Evolutionary conservation across 768 basidiomycete genomes (phyloP), one percentile per base, ranked within the genome.

Genomic region (Phanerodontia chrysosporium): DNA sequence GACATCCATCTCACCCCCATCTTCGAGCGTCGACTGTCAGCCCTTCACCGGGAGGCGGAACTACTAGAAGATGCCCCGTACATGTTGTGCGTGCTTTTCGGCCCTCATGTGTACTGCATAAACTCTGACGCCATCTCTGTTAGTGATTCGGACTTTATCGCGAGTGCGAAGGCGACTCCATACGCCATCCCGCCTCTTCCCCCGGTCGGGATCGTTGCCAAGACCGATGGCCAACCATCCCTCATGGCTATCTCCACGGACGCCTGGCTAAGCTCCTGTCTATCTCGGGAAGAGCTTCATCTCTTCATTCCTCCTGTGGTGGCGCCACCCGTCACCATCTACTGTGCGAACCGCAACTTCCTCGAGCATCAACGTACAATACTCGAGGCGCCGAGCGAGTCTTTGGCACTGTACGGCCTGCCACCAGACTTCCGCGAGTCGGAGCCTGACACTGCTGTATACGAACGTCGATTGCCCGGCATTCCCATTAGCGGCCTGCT

Each of bases 301-400:
- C 97, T 94, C 87, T 92, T 87, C 72, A 78, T 91, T 18, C 92
- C 92, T n/a, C 77, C 86, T 9, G 94, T 78, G 8, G 82, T 93
- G 30, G 96, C 96, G 0, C 96, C 96, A 3, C 83, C 91, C 0
- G 88, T 97, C 60, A 70, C 82, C 27, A 74, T 90, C 60, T 78
- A 84, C 62, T 92, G 88, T 67, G 80, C 83, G 42, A 83, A 92
- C 69, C 85, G 93, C 48, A 81, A 86, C 6, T 97, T 92, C 75
- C 67, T 90, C 30, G 91, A 96, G 67, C 76, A 77, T 39, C 86
- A 91, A 73, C 71, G 78, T 29, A 75, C 78, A 25, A 55, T 84
- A 16, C 69, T 82, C 3, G 87, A 88, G 49, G 89, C 86, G 44
- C 86, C 90, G n/a, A 60, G 86, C 51, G 88, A 92, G 72, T 80